Evolutionary conservation across 2,329 filamentous ascomycete species (phyloP), one percentile per base, ranked within the genome.

Genomic region (Pseudogymnoascus pannorum): DNA sequence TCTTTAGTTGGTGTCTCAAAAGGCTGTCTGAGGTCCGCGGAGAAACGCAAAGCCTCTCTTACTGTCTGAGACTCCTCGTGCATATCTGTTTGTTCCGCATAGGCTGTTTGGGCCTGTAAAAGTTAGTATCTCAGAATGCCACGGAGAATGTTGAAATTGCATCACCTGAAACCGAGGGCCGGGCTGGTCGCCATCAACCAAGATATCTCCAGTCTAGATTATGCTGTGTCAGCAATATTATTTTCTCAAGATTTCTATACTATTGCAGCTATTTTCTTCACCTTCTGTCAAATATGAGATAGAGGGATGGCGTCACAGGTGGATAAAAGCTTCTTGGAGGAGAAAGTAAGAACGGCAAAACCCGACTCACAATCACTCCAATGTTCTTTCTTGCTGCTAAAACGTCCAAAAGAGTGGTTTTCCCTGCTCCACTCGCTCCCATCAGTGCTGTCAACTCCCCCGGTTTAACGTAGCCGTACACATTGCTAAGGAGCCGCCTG

Each of bases 51-150:
- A 6, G 92, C 91, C 75, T 97, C 93, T 64, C 92, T 86, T 29
- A 96, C 92, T 1, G 92, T 96, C 0, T 86, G 79, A 68, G 91
- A 94, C 54, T 87, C 80, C 54, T 95, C 80, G 72, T 96, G 92
- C 11, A 96, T 81, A 81, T 96, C 92, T 71, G 95, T 89, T 73
- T 96, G 92, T 71, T 96, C 91, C 36, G 92, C 91, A 68, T 96
- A 96, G 42, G 91, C 92, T 0, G 69, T 66, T n/a, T 68, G 70
- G 18, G n/a, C n/a, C n/a, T n/a, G n/a, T n/a, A n/a, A n/a, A n/a
- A n/a, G n/a, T n/a, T n/a, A n/a, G n/a, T n/a, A n/a, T n/a, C n/a
- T n/a, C n/a, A n/a, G n/a, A n/a, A n/a, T n/a, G n/a, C n/a, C n/a
- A n/a, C n/a, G n/a, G n/a, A n/a, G n/a, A n/a, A n/a, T n/a, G n/a